These are phyloP conservation scores for Candida jianshihensis DNA, from an alignment of 805 yeast species.

Conservation along the genomic window DNA sequence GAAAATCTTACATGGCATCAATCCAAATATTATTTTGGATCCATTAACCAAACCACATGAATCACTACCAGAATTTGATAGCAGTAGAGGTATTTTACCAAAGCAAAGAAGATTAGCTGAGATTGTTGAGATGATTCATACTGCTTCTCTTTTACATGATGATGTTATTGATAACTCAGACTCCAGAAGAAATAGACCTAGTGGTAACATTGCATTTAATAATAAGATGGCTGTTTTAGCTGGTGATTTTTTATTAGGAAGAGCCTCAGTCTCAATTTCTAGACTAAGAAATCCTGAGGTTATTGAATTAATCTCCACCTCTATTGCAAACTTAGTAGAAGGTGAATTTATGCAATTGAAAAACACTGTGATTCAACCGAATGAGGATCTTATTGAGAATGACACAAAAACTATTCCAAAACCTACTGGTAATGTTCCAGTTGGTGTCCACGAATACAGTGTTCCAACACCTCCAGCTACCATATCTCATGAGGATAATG, in stretches of 20 bases:
- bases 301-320: constrained; percentile 87
- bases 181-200: constrained; percentile 81
- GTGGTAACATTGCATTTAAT: constrained; percentile 89
- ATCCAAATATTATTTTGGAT: constrained; percentile 73
- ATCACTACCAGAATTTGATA: constrained; percentile 51
- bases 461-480: constrained; percentile 21
- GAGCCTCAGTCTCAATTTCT: constrained; percentile 95
- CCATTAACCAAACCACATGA: constrained; percentile 81
- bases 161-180: constrained; percentile 92
- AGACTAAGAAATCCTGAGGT: constrained; percentile 95
- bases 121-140: constrained; percentile 97
- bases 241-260: constrained; percentile 89
- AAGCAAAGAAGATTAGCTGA: constrained; percentile 94
- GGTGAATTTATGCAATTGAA: constrained; percentile 99
- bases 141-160: constrained; percentile 91
- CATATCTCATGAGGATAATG: constrained; percentile 55
- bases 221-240: constrained; percentile 97
- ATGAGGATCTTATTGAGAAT: constrained; percentile 40
- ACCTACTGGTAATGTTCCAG: constrained; percentile 59
- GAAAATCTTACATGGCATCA: constrained; percentile 79
- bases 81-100: constrained; percentile 74
- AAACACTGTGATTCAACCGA: constrained; percentile 69
- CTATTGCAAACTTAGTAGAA: constrained; percentile 94
- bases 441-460: constrained; percentile 31
- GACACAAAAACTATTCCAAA: constrained; percentile 38